Conservation (phyloP, 257 asterid genomes). For the Nicotiana noctiflora region DNA sequence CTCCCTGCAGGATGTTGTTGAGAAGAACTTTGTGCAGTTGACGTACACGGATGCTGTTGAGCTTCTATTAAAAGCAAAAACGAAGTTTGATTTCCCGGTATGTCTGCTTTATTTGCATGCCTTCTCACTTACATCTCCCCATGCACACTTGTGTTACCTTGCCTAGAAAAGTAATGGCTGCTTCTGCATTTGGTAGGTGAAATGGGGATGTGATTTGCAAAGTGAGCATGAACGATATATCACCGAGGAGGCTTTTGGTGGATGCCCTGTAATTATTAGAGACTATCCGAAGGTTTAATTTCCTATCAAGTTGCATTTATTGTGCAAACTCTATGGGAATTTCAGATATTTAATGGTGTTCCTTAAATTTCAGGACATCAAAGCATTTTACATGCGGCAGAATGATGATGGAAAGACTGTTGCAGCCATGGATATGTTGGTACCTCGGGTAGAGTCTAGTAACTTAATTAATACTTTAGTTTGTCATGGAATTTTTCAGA, state of each 20-base stretch:
- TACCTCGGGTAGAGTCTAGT: conserved; percentile 71
- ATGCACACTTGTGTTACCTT: neutral
- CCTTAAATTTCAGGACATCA: conserved; percentile 57
- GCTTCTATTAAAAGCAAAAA: conserved; percentile 65
- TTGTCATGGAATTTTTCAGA: neutral
- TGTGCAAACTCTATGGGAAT: neutral
- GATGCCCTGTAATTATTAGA: conserved; percentile 88
- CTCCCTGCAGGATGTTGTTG: conserved; percentile 68
- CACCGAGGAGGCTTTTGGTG: conserved; percentile 84
- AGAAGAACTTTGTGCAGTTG: conserved; percentile 75
- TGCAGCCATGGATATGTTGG: conserved; percentile 99
- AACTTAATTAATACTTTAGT: conserved; percentile 1
- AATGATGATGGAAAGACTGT: conserved; percentile 97
- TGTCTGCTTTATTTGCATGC: conserved; percentile 12
- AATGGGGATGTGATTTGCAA: conserved; percentile 99
- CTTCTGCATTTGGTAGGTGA: conserved; percentile 45
- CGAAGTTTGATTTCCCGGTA: conserved; percentile 85
- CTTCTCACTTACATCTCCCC: neutral
- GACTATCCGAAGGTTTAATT: conserved; percentile 87
- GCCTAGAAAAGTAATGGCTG: neutral
- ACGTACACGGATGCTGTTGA: conserved; percentile 81
- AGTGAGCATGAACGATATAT: conserved; percentile 96
- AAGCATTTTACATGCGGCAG: conserved; percentile 95
- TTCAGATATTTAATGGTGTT: conserved; percentile 16
- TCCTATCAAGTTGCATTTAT: neutral